Base-by-base conservation (phyloP, 2,329 filamentous ascomycete species). In the Paecilomyces niveus region DNA sequence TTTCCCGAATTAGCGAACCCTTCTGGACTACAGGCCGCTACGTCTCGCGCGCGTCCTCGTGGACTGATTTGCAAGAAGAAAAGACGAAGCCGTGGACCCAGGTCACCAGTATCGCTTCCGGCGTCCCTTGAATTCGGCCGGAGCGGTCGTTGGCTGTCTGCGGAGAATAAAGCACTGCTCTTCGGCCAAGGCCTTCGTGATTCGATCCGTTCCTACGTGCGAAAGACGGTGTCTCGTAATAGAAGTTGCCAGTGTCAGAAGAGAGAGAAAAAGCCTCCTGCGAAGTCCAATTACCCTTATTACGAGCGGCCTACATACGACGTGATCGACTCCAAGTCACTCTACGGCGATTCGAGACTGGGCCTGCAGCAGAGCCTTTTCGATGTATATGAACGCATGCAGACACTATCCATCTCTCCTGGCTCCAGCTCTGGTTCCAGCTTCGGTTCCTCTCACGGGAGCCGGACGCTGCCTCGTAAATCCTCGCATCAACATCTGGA, bases 1-100 rank as follows among this genome's bases (percentile, higher is more conserved):
- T 75, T 75, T 58, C 73, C 73, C 1, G 73, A 75, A 58, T 54
- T 75, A 32, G 73, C 70, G 0, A 67, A 68, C 0, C 69, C 70
- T 2, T 67, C 69, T 3, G 60, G 65, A n/a, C 8, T 66, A 3
- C 66, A 63, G 22, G 53, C 58, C 29, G 11, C 54, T 11, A 29
- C 59, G 15, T 24, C 61, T 51, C 13, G 61, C 54, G 45, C 55
- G 18, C 50, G 65, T 55, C 58, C 58, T 61, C 15, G 61, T 53
- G 35, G 61, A 54, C 29, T 45, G 21, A 49, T 10, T 33, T 39
- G 7, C 21, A 31, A 31, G 31, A 29, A 52, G 35, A 57, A 57
- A 32, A 21, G 54, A 21, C 39, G 24, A 11, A 35, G 13, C 0
- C 33, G 26, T 13, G 39, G 49, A 26, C 35, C 53, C 15, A 45